Evolutionary conservation across 805 yeast genomes (phyloP), one percentile per base, ranked within the genome.

Genomic region (Saturnispora hagleri): DNA sequence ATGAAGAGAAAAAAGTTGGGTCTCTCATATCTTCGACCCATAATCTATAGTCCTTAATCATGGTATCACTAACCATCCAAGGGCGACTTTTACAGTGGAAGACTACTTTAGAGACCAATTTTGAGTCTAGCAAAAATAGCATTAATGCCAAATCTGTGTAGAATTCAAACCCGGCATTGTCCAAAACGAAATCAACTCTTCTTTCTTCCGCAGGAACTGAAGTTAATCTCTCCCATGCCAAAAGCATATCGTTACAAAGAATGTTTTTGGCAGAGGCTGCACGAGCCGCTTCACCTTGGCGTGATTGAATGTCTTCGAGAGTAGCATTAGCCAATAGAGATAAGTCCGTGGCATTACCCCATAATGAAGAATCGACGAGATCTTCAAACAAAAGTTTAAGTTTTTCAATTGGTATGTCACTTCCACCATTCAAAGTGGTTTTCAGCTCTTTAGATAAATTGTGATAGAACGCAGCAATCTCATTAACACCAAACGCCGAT

Each of bases 291-390:
- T 85, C 86, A 43, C 97, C 97, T 72, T 93, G 99, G 40, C 89
- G 80, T 5, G 91, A 81, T 67, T 88, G 86, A 61, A 93, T 85
- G 58, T 93, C 97, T 46, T 90, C 97, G 28, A 89, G 65, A 7
- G 89, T 81, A n/a, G 91, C 89, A 53, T 87, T 89, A 4, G 95
- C 90, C 56, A 93, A 73, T 50, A 95, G 71, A 0, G 97, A 89
- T 62, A 93, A 75, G 67, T 93, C 99, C 4, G 97, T 88, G 18
- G 98, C 97, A 67, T 93, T 93, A 27, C 99, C 99, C 99, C 99
- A 93, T 50, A 93, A 69, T 0, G 97, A 87, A 51, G 91, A 79
- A 63, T 89, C 96, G 43, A 86, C 69, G 56, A 90, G 86, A 65
- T 93, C 99, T 55, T 74, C 78, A 72, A 89, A 90, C 44, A 89